Base-by-base conservation (phyloP, 2,329 filamentous ascomycete genomes). In the Hypoxylon sp. region DNA sequence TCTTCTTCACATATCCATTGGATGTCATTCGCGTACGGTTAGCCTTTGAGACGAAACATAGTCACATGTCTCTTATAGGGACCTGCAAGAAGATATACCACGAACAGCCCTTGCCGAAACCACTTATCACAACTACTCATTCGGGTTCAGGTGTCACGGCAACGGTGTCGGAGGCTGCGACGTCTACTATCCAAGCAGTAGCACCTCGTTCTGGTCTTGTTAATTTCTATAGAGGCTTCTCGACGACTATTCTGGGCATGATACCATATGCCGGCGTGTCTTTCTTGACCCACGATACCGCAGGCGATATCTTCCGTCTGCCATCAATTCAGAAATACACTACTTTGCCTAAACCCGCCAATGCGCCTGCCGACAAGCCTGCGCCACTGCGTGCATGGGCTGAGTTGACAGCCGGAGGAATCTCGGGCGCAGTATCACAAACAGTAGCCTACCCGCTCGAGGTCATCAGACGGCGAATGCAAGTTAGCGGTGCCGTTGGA, bases 191-290 rank as follows among this genome's bases (percentile, higher is more conserved):
- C 0, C 84, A 86, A 22, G 81, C 83, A 9, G 82, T 86, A 0
- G 84, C 87, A 0, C 91, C 92, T 0, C 85, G 84, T 26, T 86
- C 86, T 10, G 95, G 95, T 3, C 79, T 98, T 0, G 81, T 89
- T 62, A 99, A 99, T 80, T 99, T 99, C 80, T 99, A 98, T 81
- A 90, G 96, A 53, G 96, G 96, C 54, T 99, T 99, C 80, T 89
- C 90, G 0, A 93, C 95, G 0, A 98, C 96, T 0, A 81, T 99
- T 4, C 85, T 97, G 67, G 96, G 96, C 74, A 99, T 99, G 95
- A 84, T 99, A 0, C 96, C 96, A 0, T 99, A 99, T 77, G 96
- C 96, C 0, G 96, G 96, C 74, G 91, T 97, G 76, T 97, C 94
- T 0, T 99, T 99, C 82, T 87, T 99, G 44, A 97, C 94, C 0